Evolutionary conservation across 768 basidiomycete species (phyloP), one percentile per base, ranked within the genome.

Genomic region (Leucocoprinus leucothites): DNA sequence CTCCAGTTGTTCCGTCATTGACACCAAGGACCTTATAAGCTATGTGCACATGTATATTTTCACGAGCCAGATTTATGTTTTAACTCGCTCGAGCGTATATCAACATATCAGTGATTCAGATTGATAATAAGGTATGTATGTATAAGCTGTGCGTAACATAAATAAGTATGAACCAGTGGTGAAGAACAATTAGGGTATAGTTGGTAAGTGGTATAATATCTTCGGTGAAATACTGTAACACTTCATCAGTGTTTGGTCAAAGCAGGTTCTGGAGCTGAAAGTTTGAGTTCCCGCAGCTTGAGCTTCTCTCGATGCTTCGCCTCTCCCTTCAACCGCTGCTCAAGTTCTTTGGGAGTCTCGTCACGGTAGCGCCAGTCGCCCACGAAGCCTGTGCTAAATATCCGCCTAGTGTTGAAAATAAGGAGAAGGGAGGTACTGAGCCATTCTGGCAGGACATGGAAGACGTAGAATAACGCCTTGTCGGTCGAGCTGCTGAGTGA

Each of bases 401-500:
- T 61, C 55, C 68, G 64, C n/a, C 72, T 64, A 6, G 65, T 60
- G 48, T 75, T 73, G 31, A 64, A 58, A 1, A 51, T 36, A 31
- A 74, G 62, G 18, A 76, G 50, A 18, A 70, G 48, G 8, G 58
- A 52, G 40, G 58, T 65, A 7, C 67, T 64, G 21, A 75, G 35
- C 74, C 74, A 78, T 57, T 78, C 77, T 1, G 76, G 76, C 3
- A 78, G 60, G n/a, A 72, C 65, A 50, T 78, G 76, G 53, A 76
- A 71, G 11, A 77, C 58, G 56, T 80, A 80, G 59, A 79, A 78
- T 0, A 61, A 56, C 1, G 69, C 69, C 61, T 79, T 78, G 21
- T 67, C 71, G 13, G 50, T 49, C 2, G 63, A 48, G 13, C 66
- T 69, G 58, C 75, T 74, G n/a, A 71, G 63, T 0, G 70, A 64